Percentiles rank a stretch among this genome's conserved stretches.
These are phyloP conservation scores for Puccinia horiana DNA, from an alignment of 1,284 basidiomycete species.

Conservation along the genomic window DNA sequence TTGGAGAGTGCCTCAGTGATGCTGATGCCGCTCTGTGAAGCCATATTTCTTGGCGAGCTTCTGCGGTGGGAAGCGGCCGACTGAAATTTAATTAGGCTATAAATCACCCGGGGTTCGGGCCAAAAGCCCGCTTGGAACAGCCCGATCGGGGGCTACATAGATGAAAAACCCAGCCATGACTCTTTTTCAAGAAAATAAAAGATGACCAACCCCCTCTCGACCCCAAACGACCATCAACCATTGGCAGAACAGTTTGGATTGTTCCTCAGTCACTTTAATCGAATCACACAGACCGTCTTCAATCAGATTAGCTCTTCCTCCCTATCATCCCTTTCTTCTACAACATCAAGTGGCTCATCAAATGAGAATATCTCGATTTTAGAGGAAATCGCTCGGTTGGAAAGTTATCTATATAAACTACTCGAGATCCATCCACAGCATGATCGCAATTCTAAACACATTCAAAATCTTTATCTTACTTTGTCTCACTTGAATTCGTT, in stretches of 20 bases:
- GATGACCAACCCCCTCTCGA: not conserved
- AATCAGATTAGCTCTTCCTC: constrained; percentile 24
- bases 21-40: constrained; percentile 44
- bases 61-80: not conserved
- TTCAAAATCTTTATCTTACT: constrained; percentile 11
- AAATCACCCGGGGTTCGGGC: too few relatives aligned
- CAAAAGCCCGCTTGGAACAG: too few relatives aligned
- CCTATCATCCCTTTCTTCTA: not conserved
- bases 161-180: too few relatives aligned
- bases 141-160: too few relatives aligned
- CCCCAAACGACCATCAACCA: constrained; percentile 24
- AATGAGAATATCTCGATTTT: not conserved
- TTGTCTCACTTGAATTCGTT: constrained; percentile 8
- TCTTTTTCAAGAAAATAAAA: too few relatives aligned
- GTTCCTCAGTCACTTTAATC: constrained; percentile 28
- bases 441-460: constrained; percentile 40
- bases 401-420: constrained; percentile 27
- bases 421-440: constrained; percentile 22
- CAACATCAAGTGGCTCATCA: not conserved
- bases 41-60: constrained; percentile 1
- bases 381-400: constrained; percentile 1
- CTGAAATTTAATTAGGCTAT: too few relatives aligned
- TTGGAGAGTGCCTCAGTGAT: constrained; percentile 21
- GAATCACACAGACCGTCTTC: constrained; percentile 37
- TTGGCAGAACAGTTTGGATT: constrained; percentile 23